Conservation (phyloP, 1,284 basidiomycete genomes). For the Sporisorium scitamineum region DNA sequence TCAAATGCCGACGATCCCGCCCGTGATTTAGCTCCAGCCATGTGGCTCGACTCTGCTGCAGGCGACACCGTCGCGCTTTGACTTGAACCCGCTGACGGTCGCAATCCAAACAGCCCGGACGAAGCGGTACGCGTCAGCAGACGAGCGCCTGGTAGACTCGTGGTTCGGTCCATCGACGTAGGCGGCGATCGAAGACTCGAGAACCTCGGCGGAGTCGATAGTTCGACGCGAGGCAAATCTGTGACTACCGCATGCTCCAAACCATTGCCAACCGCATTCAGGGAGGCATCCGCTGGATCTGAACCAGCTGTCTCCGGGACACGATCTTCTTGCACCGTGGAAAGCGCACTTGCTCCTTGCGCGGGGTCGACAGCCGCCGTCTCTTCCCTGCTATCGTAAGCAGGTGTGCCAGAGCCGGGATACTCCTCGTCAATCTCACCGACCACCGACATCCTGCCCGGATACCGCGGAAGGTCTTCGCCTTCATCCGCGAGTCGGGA, state of each 20-base stretch:
- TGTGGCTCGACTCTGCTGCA: conserved; percentile 2
- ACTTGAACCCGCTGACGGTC: conserved; percentile 10
- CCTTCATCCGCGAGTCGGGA: conserved; percentile 67
- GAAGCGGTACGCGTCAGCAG: conserved; percentile 20
- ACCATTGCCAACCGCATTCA: background rate
- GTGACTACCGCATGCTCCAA: background rate
- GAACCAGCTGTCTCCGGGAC: background rate
- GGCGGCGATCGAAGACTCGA: conserved; percentile 15
- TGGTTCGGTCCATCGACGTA: conserved; percentile 39
- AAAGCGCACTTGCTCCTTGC: background rate
- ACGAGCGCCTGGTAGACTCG: conserved; percentile 37
- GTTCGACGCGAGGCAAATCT: background rate
- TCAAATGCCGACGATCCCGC: conserved; percentile 38
- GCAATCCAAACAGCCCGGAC: conserved; percentile 17
- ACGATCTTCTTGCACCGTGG: conserved; percentile 13
- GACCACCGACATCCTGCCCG: conserved; percentile 53
- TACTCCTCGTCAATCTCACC: conserved; percentile 49
- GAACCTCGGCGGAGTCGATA: conserved; percentile 6
- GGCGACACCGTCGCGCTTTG: conserved; percentile 6
- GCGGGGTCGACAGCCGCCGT: background rate
- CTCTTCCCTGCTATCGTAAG: background rate
- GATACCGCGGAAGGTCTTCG: conserved; percentile 67
- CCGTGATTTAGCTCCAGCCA: conserved; percentile 2
- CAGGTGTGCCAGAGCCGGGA: background rate
- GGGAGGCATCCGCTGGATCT: background rate